Evolutionary conservation across 1,139 yeast genomes (phyloP).

Genomic region (Hanseniaspora gamundiae): DNA sequence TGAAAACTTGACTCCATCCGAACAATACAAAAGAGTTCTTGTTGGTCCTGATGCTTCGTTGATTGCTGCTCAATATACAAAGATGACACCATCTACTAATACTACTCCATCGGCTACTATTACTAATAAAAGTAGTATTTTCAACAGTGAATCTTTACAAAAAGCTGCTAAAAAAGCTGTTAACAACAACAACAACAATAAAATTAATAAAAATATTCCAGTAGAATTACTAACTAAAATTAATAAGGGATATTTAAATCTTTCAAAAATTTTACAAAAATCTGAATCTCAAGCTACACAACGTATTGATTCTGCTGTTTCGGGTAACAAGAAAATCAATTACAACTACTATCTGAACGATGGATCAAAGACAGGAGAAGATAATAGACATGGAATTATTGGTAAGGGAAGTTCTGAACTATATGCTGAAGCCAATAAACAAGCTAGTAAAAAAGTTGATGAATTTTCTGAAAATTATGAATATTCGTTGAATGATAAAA

Average conservation of each 20-base stretch:
- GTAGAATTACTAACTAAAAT: not conserved
- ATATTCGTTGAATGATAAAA: not conserved
- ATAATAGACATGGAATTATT: not conserved
- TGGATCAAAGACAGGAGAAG: not conserved
- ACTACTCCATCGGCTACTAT: slow-evolving; percentile 7
- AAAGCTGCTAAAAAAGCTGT: slow-evolving; percentile 29
- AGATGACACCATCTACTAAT: slow-evolving; percentile 8
- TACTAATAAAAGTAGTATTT: slow-evolving; percentile 4
- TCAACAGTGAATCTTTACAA: slow-evolving; percentile 20
- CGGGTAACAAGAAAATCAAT: slow-evolving; percentile 14
- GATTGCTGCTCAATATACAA: slow-evolving; percentile 17
- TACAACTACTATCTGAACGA: slow-evolving; percentile 3
- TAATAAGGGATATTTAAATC: slow-evolving; percentile 10
- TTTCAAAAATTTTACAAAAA: slow-evolving; percentile 20
- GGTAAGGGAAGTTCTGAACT: not conserved
- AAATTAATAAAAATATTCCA: not conserved
- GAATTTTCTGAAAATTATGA: not conserved
- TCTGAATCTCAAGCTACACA: slow-evolving; percentile 21
- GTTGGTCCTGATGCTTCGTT: slow-evolving; percentile 31
- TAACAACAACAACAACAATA: not conserved
- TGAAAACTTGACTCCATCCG: slow-evolving; percentile 3
- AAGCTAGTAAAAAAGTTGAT: not conserved
- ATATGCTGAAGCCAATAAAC: not conserved
- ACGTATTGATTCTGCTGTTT: slow-evolving; percentile 14
- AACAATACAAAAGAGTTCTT: slow-evolving; percentile 41